These are phyloP conservation scores for Solanum chacoense DNA, from an alignment of 305 asterid genomes.

Conservation along the genomic window DNA sequence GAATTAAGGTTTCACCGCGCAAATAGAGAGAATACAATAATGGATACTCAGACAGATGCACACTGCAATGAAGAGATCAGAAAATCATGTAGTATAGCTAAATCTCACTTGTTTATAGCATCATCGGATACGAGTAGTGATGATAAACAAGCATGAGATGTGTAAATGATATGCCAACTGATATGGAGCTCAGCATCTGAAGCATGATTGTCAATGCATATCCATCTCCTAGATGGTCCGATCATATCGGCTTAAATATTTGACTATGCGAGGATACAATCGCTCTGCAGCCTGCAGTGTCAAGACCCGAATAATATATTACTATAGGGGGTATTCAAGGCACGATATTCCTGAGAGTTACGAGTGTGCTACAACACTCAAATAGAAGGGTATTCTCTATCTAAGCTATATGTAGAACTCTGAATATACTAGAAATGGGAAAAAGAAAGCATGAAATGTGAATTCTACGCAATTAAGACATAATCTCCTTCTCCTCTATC, in stretches of 20 bases:
- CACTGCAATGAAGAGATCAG: neutral
- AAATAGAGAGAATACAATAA: neutral
- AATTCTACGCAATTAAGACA: neutral
- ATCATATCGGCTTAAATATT: conserved; percentile 51
- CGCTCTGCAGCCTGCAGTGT: conserved; percentile 59
- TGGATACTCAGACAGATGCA: neutral
- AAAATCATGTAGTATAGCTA: neutral
- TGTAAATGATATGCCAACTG: neutral
- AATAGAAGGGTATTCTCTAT: neutral
- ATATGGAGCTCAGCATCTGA: neutral
- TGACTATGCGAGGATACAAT: conserved; percentile 55
- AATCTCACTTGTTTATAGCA: neutral
- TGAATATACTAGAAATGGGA: neutral
- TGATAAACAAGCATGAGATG: neutral
- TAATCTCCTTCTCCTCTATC: neutral
- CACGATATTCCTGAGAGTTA: neutral
- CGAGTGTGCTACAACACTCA: neutral
- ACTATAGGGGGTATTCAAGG: neutral
- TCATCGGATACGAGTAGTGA: neutral
- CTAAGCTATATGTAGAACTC: neutral
- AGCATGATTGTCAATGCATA: neutral
- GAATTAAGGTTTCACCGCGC: neutral
- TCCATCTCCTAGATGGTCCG: neutral
- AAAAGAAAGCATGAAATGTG: neutral
- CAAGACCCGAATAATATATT: neutral